Evolutionary conservation across 164 flowering plant species (phyloP).

Genomic region (Chimonanthus praecox): DNA sequence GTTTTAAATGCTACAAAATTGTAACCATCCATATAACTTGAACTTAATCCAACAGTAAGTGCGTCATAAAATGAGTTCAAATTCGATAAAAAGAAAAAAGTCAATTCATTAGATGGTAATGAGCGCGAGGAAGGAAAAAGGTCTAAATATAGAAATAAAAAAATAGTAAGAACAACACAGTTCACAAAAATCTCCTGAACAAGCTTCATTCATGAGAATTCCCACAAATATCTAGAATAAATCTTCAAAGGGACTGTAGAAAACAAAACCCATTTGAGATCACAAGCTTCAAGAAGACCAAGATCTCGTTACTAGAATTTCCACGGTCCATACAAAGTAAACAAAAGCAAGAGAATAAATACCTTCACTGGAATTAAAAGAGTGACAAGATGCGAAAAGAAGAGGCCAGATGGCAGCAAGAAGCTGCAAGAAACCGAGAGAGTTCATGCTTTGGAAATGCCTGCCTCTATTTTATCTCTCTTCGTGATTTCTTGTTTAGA

Average conservation of each 20-base stretch:
- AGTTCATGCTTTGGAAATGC: neutral
- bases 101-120: neutral
- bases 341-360: constrained; percentile 4
- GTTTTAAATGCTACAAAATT: too few species aligned
- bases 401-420: constrained; percentile 26
- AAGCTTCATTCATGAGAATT: neutral
- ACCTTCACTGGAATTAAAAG: constrained; percentile 52
- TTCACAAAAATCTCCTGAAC: neutral
- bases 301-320: neutral
- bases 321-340: constrained; percentile 4
- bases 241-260: neutral
- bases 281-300: neutral
- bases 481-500: neutral
- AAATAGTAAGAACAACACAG: neutral
- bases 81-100: too few species aligned
- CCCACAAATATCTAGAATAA: neutral
- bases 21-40: neutral
- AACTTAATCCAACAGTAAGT: too few species aligned
- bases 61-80: too few species aligned
- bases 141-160: neutral
- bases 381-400: constrained; percentile 24
- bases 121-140: neutral
- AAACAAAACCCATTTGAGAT: neutral
- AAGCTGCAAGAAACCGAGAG: constrained; percentile 23
- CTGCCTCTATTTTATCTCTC: neutral